Evolutionary conservation across 2,329 filamentous ascomycete species (phyloP).

Genomic region (Colletotrichum orbiculare): DNA sequence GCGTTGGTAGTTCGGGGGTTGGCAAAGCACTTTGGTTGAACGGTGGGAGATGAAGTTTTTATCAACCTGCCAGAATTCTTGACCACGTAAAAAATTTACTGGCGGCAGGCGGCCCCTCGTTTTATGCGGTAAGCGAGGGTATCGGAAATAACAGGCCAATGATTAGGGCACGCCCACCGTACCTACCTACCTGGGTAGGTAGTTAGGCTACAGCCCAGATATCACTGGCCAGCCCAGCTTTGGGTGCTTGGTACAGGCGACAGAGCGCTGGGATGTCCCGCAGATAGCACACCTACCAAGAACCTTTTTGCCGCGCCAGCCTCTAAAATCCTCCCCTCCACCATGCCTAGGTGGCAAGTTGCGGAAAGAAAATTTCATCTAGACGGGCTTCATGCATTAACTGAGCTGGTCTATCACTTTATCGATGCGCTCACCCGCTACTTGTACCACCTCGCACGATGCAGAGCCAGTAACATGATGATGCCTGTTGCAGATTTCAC

Average conservation of each 20-base stretch:
- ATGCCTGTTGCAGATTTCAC: conserved; percentile 8
- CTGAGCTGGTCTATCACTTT: conserved; percentile 25
- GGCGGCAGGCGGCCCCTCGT: conserved; percentile 37
- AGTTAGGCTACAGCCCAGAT: background rate
- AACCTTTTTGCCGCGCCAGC: conserved; percentile 13
- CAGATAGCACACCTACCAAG: conserved; percentile 23
- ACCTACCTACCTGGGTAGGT: conserved; percentile 11
- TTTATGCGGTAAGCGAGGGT: conserved; percentile 38
- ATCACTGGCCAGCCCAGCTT: no score
- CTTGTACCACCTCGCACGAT: conserved; percentile 30
- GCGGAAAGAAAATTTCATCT: conserved; percentile 28
- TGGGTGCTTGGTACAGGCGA: background rate
- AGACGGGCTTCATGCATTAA: conserved; percentile 35
- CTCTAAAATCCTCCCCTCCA: background rate
- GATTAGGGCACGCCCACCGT: conserved; percentile 36
- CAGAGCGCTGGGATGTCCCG: conserved; percentile 15
- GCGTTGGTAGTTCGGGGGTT: conserved; percentile 39
- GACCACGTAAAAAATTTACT: conserved; percentile 51
- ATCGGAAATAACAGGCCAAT: conserved; percentile 26
- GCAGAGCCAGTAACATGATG: conserved; percentile 26
- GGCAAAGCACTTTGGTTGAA: conserved; percentile 44
- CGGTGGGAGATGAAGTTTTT: conserved; percentile 40
- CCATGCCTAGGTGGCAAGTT: conserved; percentile 19
- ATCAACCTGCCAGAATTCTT: conserved; percentile 32
- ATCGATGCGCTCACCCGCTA: conserved; percentile 28